Conservation (phyloP, 129 eudicot species). For the Saposhnikovia divaricata region DNA sequence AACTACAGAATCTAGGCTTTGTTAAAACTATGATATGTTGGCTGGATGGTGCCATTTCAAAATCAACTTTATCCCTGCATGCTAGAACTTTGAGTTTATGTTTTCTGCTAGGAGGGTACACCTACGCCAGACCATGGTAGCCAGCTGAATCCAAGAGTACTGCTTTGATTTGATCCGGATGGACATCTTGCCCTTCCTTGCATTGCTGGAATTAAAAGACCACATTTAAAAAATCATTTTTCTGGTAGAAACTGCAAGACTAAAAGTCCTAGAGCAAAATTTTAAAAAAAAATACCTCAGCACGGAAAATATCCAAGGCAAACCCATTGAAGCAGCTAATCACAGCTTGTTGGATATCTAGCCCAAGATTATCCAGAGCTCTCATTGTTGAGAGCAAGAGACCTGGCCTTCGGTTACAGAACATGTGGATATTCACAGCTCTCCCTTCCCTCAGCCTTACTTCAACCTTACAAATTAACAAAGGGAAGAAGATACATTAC, state of each 20-base stretch:
- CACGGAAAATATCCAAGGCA: conserved; percentile 79
- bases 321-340: conserved; percentile 96
- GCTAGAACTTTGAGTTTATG: neutral
- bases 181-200: conserved; percentile 80
- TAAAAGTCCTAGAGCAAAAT: neutral
- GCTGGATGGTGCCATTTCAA: neutral
- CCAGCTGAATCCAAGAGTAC: conserved; percentile 74
- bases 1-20: neutral
- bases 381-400: conserved; percentile 71
- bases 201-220: conserved; percentile 48
- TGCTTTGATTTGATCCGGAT: conserved; percentile 80
- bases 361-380: conserved; percentile 76
- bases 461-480: conserved; percentile 49
- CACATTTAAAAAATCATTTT: no score
- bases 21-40: neutral
- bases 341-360: conserved; percentile 94
- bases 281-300: conserved; percentile 45
- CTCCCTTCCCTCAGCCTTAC: conserved; percentile 81
- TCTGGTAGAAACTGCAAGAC: neutral
- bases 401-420: conserved; percentile 78
- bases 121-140: conserved; percentile 61
- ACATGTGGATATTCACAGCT: conserved; percentile 93
- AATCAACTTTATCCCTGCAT: neutral
- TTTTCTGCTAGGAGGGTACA: neutral
- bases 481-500: neutral